Base-by-base conservation (phyloP, 2,329 filamentous ascomycete species). In the Diplodia mutila region DNA sequence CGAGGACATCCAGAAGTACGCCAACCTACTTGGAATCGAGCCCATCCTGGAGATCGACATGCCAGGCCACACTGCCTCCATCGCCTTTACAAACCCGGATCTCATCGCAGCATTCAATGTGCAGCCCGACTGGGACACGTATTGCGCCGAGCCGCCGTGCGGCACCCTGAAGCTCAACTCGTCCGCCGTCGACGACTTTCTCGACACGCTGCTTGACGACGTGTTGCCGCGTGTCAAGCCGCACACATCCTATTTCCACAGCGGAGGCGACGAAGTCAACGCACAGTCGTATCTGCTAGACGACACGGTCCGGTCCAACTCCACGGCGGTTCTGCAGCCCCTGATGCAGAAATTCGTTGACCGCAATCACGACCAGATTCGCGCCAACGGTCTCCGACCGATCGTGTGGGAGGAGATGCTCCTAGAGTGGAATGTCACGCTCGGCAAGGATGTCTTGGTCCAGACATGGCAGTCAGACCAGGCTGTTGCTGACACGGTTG, bases 341-440 rank as follows among this genome's bases (percentile, higher is more conserved):
- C 84, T 95, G 25, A 85, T 97, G 76, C 92, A 97, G 76, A 87
- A 85, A 67, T 93, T 96, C 75, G 82, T 96, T 70, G 86, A 91
- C 76, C 85, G 85, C 71, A 89, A 89, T 73, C 91, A 94, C 77
- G 83, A 79, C 34, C 86, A 89, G 54, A 83, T 95, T 49, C 82
- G 87, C 54, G 80, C 84, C 52, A 83, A 85, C 6, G 90, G 90
- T 4, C 80, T 97, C 63, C 86, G 85, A 5, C 92, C 93, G 0
- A 82, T 97, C 25, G 91, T 94, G 0, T 97, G 93, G 93, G 92
- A 97, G 77, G 93, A 97, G 78, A 93, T 95, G 84, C 82, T 92
- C 1, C 82, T 91, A 11, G 84, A 89, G 27, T 97, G 92, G 90
- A 91, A 94, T 75, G 80, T 95, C 54, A 91, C 86, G 0, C 80